Base-by-base conservation (phyloP, 169 alveolate species). In the Besnoitia besnoiti region DNA sequence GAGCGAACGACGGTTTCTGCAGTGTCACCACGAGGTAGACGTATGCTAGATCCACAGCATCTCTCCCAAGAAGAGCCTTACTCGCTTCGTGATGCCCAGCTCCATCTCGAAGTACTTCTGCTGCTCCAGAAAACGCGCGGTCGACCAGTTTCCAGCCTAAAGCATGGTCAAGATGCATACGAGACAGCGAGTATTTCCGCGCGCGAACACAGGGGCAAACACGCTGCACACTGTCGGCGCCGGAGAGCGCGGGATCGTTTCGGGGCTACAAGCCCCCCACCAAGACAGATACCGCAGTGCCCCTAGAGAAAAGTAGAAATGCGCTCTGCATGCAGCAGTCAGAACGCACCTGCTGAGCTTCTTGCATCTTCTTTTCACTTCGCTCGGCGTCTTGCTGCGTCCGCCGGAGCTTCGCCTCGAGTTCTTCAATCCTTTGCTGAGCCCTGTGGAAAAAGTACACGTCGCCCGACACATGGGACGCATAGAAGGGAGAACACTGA, bases 31-130 rank as follows among this genome's bases (percentile, higher is more conserved):
- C 16, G 59, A 7, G 59, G 59, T 10, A 49, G 59, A 49, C 59
- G 16, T 49, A 7, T 49, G 16, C 59, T 49, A 55, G 30, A 16
- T n/a, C 33, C 24, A 55, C 12, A 55, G 33, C 67, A 55, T 16
- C 24, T 55, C 33, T 55, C 24, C 16, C 7, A 49, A 30, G 82
- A 30, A 14, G 67, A 19, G 14, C 14, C 82, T 73, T 73, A 73
- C 82, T 37, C 82, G 40, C 46, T 73, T 73, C 0, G 82, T 73
- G 8, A 73, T 73, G 82, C 82, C 82, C 16, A 73, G 44, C n/a
- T 73, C 82, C 82, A 73, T n/a, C 46, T 73, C 82, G 82, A 73
- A 73, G 46, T 73, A 73, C 46, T 73, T 73, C 44, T 73, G 82
- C 44, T 73, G 82, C 82, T 73, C 82, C 46, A 73, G n/a, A n/a